phyloP scores from a whole-genome alignment of 306 rosid genomes.

The Pterocarpus macrocarpus region DNA sequence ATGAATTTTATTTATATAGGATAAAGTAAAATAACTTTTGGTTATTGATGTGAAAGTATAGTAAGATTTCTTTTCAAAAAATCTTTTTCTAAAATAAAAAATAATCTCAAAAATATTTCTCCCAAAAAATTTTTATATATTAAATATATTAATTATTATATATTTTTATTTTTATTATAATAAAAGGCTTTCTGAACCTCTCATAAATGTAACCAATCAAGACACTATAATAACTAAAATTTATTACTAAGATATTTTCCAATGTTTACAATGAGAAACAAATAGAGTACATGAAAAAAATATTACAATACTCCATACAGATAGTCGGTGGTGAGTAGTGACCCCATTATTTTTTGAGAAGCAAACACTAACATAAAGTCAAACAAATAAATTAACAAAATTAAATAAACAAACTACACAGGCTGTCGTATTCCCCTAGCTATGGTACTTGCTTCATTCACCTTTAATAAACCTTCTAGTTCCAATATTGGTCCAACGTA shows the following conservation, averaged over 20 bases:
- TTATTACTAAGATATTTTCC: not conserved
- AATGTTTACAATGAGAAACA: not conserved
- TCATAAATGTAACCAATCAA: accelerated
- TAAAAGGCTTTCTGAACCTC: too few relatives aligned
- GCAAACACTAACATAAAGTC: not conserved
- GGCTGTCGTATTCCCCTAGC: not conserved
- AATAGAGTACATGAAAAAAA: not conserved
- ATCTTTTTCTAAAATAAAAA: too few relatives aligned
- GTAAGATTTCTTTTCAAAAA: too few relatives aligned
- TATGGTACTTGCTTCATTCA: not conserved
- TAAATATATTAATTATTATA: too few relatives aligned
- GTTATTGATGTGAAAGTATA: too few relatives aligned
- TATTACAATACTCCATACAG: not conserved
- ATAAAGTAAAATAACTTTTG: too few relatives aligned
- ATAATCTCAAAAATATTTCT: too few relatives aligned
- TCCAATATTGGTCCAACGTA: not conserved
- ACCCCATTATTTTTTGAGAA: not conserved
- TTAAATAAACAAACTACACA: conserved; percentile 13
- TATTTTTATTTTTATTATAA: too few relatives aligned
- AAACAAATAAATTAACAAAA: not conserved
- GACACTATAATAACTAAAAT: not conserved
- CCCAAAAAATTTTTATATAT: too few relatives aligned
- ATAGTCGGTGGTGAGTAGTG: not conserved
- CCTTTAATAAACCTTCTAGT: not conserved
- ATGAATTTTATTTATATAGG: too few relatives aligned